phyloP scores from a whole-genome alignment of 345 rosid genomes.

The Clausena lansium region DNA sequence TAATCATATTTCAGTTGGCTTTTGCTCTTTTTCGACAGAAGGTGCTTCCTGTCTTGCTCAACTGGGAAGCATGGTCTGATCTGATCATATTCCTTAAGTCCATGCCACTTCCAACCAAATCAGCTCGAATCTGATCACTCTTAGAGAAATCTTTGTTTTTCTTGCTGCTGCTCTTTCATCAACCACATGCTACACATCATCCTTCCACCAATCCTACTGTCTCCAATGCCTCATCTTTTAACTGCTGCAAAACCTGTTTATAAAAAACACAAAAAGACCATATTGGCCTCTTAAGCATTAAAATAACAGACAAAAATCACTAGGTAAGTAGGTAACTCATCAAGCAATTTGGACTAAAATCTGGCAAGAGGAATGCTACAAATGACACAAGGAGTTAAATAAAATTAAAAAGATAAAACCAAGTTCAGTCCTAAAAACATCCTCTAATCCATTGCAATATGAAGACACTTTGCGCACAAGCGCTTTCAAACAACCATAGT shows the following conservation, averaged over 20 bases:
- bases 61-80: slow-evolving; percentile 73
- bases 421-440: too few species aligned
- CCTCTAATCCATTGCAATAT: too few species aligned
- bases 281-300: slow-evolving; percentile 25
- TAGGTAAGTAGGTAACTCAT: background rate
- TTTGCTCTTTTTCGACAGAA: slow-evolving; percentile 15
- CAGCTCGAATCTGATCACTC: slow-evolving; percentile 70
- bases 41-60: slow-evolving; percentile 18
- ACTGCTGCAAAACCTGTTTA: slow-evolving; percentile 50
- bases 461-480: too few species aligned
- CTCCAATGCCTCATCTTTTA: slow-evolving; percentile 15
- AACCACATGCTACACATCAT: slow-evolving; percentile 42
- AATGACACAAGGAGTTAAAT: background rate
- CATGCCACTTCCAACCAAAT: slow-evolving; percentile 61
- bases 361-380: background rate
- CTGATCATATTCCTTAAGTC: slow-evolving; percentile 74
- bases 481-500: too few species aligned
- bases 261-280: background rate
- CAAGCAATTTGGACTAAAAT: background rate
- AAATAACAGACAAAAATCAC: background rate
- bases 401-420: too few species aligned
- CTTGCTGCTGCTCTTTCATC: slow-evolving; percentile 53
- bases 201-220: slow-evolving; percentile 61
- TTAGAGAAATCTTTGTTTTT: slow-evolving; percentile 59
- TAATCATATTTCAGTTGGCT: too few species aligned